phyloP scores from a whole-genome alignment of 2,329 filamentous ascomycete genomes.

The Pseudonectria foliicola region DNA sequence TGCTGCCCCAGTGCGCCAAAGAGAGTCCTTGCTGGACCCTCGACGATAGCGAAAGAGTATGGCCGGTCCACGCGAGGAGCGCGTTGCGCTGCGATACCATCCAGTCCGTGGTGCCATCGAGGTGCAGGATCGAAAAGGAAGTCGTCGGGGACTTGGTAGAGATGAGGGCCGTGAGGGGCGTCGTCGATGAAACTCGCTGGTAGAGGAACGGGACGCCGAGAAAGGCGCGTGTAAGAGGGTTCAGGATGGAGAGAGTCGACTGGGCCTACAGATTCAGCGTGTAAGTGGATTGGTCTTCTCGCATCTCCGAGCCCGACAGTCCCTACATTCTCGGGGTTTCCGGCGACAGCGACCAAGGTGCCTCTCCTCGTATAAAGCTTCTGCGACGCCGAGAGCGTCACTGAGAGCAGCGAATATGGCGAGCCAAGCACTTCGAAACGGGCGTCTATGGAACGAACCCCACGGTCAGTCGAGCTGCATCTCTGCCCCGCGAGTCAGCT shows the following conservation, averaged over 20 bases:
- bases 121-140: conserved; percentile 77
- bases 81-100: conserved; percentile 82
- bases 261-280: conserved; percentile 52
- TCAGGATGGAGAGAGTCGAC: conserved; percentile 81
- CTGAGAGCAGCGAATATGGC: conserved; percentile 88
- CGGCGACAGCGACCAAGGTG: conserved; percentile 81
- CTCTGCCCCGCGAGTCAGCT: conserved; percentile 1
- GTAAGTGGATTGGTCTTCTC: not conserved
- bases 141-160: conserved; percentile 81
- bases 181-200: conserved; percentile 81
- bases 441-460: conserved; percentile 59
- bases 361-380: conserved; percentile 88
- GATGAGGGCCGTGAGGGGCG: conserved; percentile 80
- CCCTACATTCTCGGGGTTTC: conserved; percentile 79
- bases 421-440: conserved; percentile 89
- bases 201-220: conserved; percentile 93
- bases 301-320: not conserved
- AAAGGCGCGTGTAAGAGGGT: conserved; percentile 70
- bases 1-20: conserved; percentile 85
- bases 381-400: conserved; percentile 87
- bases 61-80: conserved; percentile 92
- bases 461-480: conserved; percentile 8
- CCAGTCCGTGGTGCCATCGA: conserved; percentile 95
- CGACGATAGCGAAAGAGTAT: conserved; percentile 70
- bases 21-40: conserved; percentile 68